These are phyloP conservation scores for Brettanomyces nanus DNA, from an alignment of 805 yeast genomes.

Conservation along the genomic window DNA sequence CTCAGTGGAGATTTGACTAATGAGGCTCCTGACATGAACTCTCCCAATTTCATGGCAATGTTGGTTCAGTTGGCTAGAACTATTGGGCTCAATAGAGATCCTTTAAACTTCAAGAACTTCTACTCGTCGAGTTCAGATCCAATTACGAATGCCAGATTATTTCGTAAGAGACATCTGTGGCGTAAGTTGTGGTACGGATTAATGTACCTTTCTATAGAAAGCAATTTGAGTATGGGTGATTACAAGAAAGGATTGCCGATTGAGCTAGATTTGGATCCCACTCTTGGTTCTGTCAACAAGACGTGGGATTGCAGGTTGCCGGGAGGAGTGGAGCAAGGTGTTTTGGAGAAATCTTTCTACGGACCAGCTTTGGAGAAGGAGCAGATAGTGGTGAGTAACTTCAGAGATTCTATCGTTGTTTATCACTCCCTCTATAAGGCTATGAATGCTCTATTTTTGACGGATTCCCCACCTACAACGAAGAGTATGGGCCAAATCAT, in stretches of 20 bases:
- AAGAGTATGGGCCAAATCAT: conserved; percentile 23
- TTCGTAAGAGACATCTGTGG: conserved; percentile 31
- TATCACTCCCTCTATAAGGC: conserved; percentile 35
- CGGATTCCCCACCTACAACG: conserved; percentile 28
- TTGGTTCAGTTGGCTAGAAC: conserved; percentile 37
- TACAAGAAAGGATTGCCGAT: conserved; percentile 29
- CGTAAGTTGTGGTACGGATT: conserved; percentile 32
- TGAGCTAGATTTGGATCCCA: conserved; percentile 29
- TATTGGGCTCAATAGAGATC: conserved; percentile 42
- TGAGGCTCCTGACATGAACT: conserved; percentile 28
- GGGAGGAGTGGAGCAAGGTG: conserved; percentile 30
- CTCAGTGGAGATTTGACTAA: conserved; percentile 28
- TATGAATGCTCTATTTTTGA: conserved; percentile 29
- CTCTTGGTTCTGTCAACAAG: conserved; percentile 24
- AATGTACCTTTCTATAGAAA: conserved; percentile 25
- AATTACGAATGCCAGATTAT: conserved; percentile 23
- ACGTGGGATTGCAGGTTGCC: conserved; percentile 32
- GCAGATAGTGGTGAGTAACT: conserved; percentile 38
- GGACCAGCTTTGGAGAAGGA: conserved; percentile 29
- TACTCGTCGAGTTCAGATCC: conserved; percentile 23
- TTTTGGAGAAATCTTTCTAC: conserved; percentile 26
- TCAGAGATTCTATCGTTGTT: conserved; percentile 37
- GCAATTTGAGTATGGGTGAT: conserved; percentile 30
- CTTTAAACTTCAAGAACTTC: conserved; percentile 31
- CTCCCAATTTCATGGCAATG: conserved; percentile 27